phyloP scores from a whole-genome alignment of 2,329 filamentous ascomycete species.

The Fusarium graminum region DNA sequence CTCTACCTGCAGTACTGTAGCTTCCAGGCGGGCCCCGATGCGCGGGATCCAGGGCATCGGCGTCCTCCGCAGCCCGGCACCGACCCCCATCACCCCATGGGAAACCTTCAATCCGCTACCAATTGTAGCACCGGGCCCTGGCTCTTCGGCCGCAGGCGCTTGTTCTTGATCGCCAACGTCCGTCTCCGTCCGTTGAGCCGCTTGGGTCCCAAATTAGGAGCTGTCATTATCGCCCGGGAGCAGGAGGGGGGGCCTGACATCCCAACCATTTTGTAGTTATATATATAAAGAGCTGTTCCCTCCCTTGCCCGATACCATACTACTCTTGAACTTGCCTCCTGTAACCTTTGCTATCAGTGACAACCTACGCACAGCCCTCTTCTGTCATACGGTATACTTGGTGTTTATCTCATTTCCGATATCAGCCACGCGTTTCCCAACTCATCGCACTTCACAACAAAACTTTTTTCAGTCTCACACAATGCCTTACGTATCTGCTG shows the following conservation, averaged over 20 bases:
- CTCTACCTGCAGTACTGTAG: neutral
- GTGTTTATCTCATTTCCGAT: constrained; percentile 15
- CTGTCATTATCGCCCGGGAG: constrained; percentile 16
- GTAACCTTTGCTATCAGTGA: constrained; percentile 1
- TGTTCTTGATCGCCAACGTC: constrained; percentile 44
- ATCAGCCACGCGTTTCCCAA: constrained; percentile 16
- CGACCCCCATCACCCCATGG: constrained; percentile 45
- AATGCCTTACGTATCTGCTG: constrained; percentile 71
- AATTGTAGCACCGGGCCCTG: constrained; percentile 19
- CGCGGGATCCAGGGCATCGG: constrained; percentile 44
- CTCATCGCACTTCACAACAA: constrained; percentile 14
- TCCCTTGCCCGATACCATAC: constrained; percentile 1
- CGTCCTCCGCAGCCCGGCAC: constrained; percentile 47
- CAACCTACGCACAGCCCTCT: constrained; percentile 11
- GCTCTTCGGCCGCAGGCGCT: constrained; percentile 44
- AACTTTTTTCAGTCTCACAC: constrained; percentile 31
- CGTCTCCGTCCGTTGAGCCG: constrained; percentile 42
- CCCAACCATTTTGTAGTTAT: constrained; percentile 28
- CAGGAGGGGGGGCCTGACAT: constrained; percentile 38
- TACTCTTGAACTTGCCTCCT: constrained; percentile 7
- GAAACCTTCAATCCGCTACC: constrained; percentile 38
- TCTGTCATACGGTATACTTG: constrained; percentile 9
- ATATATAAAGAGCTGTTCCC: constrained; percentile 41
- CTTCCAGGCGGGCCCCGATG: constrained; percentile 41
- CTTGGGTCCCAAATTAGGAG: constrained; percentile 16